These are phyloP conservation scores for Aspergillus homomorphus DNA, from an alignment of 495 filamentous ascomycete genomes.

Conservation along the genomic window DNA sequence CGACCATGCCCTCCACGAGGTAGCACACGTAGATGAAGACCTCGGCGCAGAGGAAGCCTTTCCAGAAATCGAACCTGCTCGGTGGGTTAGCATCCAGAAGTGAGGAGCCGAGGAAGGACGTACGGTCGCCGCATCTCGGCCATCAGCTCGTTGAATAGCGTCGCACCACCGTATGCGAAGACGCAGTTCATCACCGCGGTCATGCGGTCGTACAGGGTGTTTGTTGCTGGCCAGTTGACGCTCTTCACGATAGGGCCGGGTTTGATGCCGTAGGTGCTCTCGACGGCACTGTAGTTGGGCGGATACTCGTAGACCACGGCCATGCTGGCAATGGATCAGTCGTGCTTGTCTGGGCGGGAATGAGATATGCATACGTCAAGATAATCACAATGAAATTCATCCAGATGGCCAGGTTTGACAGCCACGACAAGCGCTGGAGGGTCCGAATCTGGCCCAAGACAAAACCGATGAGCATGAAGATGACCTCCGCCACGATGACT, in stretches of 20 bases:
- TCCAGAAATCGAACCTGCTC: neutral
- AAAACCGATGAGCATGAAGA: constrained; percentile 2
- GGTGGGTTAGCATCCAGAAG: neutral
- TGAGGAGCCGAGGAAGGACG: neutral
- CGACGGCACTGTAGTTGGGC: neutral
- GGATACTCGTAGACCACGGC: neutral
- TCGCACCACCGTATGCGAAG: constrained; percentile 1
- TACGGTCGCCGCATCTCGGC: constrained; percentile 3
- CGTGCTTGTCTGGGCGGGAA: neutral
- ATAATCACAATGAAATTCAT: constrained; percentile 1
- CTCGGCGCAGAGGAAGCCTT: neutral
- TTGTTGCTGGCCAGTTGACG: neutral
- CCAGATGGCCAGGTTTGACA: constrained; percentile 5
- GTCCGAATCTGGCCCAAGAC: constrained; percentile 1
- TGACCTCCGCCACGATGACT: neutral
- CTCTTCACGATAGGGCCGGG: neutral
- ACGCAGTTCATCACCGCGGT: constrained; percentile 3
- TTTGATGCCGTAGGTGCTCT: neutral
- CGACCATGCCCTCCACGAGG: neutral
- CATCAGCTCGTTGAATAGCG: constrained; percentile 4
- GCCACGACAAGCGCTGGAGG: constrained; percentile 1
- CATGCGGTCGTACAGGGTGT: neutral
- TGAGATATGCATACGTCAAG: neutral
- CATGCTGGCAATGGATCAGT: neutral
- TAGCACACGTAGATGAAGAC: constrained; percentile 4